These are phyloP conservation scores for Metschnikowia amazonensis DNA, from an alignment of 805 yeast species.

Conservation along the genomic window DNA sequence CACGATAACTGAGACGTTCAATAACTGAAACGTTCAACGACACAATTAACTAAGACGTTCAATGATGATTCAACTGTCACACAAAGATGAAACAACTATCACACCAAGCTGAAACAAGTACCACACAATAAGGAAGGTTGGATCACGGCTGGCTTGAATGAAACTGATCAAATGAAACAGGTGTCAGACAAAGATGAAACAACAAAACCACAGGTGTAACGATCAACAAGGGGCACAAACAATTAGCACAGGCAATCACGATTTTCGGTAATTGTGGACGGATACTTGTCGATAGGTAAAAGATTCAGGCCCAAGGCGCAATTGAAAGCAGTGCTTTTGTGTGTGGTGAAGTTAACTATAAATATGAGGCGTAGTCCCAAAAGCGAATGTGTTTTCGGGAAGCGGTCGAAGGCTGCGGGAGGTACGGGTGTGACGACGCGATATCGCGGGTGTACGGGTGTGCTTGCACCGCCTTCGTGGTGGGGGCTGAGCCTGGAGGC, in stretches of 20 bases:
- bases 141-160: too few relatives aligned
- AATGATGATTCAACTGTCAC: too few relatives aligned
- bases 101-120: too few relatives aligned
- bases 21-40: too few relatives aligned
- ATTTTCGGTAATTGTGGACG: background rate
- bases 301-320: background rate
- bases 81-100: background rate
- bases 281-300: background rate
- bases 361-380: slow-evolving; percentile 1
- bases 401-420: background rate
- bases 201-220: background rate
- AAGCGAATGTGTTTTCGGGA: slow-evolving; percentile 5
- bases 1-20: too few relatives aligned
- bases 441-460: background rate
- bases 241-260: background rate
- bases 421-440: background rate
- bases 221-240: background rate
- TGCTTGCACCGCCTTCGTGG: background rate
- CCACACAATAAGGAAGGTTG: too few relatives aligned
- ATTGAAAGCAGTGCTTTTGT: background rate
- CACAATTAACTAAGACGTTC: too few relatives aligned
- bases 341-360: background rate
- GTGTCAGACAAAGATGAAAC: background rate
- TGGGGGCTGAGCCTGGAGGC: too few relatives aligned
- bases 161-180: background rate